Base-by-base conservation (phyloP, 495 filamentous ascomycete species). In the Hypoxylon intermedium region DNA sequence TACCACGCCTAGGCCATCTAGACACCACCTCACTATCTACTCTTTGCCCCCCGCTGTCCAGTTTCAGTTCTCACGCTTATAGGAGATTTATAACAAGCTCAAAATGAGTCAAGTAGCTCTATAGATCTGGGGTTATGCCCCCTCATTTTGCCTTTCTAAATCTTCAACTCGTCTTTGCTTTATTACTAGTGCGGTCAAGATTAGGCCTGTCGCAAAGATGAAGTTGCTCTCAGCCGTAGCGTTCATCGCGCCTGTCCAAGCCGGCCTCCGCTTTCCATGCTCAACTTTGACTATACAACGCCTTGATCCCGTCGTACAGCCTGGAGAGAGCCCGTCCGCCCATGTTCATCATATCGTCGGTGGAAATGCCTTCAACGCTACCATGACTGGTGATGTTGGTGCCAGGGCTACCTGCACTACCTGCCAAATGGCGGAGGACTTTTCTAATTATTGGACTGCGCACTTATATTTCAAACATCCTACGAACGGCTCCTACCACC, bases 321-420 rank as follows among this genome's bases (percentile, higher is more conserved):
- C 76, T 5, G 75, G 74, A 45, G 47, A 46, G 18, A 56, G 53
- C 12, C 74, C 75, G 1, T 72, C 74, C n/a, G 49, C 75, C n/a
- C 76, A 79, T 61, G 65, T 79, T 40, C 76, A 79, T 61, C 74
- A 75, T 36, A 73, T 77, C 20, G 73, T 76, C 9, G 76, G 75
- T 43, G 75, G 75, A 12, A 73, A 79, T 65, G 69, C 71, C 28
- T 76, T 76, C 65, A 72, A 72, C 23, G 67, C 68, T 7, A 71
- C 65, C 19, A 76, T 76, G 74, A 42, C 24, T 2, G 71, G 69
- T 9, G 72, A 76, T 42, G 63, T 74, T 42, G 69, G 67, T 28
- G 59, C 52, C 38, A 53, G 60, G 44, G 69, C 60, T 18, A 65
- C 67, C 11, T 76, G 74, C 52, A 75, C 71, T 2, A 74, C 71